Evolutionary conservation across 1,139 yeast genomes (phyloP).

Genomic region (Saccharomycopsis crataegensis): DNA sequence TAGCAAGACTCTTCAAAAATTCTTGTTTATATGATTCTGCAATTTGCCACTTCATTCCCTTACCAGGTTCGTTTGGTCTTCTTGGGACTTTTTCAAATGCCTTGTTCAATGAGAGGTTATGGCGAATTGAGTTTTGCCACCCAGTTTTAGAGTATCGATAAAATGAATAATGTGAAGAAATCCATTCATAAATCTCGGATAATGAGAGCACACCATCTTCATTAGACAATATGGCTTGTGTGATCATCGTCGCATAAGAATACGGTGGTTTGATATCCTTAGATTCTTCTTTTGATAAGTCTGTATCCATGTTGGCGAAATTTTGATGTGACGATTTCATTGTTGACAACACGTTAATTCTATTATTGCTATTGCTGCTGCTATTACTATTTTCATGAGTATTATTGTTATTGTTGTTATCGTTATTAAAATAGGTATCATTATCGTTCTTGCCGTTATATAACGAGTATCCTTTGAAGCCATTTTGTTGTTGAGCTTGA

Average conservation of each 20-base stretch:
- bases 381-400: neutral
- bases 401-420: neutral
- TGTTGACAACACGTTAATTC: constrained; percentile 12
- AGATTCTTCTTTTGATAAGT: constrained; percentile 77
- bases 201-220: constrained; percentile 82
- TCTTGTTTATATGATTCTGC: constrained; percentile 79
- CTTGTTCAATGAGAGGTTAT: constrained; percentile 71
- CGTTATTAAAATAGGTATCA: neutral
- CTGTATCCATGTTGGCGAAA: constrained; percentile 26
- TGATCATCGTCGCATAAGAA: constrained; percentile 95
- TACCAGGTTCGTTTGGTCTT: constrained; percentile 93
- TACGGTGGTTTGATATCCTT: constrained; percentile 95
- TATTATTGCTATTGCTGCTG: constrained; percentile 2
- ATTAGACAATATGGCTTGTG: constrained; percentile 89
- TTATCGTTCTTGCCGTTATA: constrained; percentile 1
- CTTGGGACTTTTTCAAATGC: constrained; percentile 95
- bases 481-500: neutral
- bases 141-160: constrained; percentile 93
- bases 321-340: constrained; percentile 20
- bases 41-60: constrained; percentile 99
- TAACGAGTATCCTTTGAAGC: neutral
- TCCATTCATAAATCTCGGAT: constrained; percentile 90
- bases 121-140: constrained; percentile 85
- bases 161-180: constrained; percentile 78
- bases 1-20: constrained; percentile 68